Evolutionary conservation across 192 early-diverging fungal species (phyloP).

Genomic region (Podila epigama): DNA sequence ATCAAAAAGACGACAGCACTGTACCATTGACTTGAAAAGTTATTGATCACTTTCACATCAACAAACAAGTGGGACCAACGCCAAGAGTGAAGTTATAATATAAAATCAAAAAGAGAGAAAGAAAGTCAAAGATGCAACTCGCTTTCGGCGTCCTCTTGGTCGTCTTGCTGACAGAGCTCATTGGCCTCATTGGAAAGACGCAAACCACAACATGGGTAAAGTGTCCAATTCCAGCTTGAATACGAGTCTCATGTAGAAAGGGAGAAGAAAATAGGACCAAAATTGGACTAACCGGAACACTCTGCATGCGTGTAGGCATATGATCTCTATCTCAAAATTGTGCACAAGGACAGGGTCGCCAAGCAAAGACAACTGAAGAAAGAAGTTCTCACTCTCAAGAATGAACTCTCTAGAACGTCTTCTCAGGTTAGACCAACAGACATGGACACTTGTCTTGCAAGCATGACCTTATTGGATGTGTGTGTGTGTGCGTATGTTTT

Average conservation of each 20-base stretch:
- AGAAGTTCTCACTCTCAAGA: slow-evolving; percentile 67
- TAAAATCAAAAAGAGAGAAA: too few species aligned
- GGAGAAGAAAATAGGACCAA: neutral
- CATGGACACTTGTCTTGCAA: too few species aligned
- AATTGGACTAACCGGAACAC: neutral
- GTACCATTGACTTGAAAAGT: too few species aligned
- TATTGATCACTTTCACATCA: too few species aligned
- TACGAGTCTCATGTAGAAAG: neutral
- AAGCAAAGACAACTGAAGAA: slow-evolving; percentile 69
- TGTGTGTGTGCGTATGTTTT: too few species aligned
- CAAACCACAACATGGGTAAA: slow-evolving; percentile 58
- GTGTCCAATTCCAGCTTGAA: neutral
- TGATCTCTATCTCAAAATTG: slow-evolving; percentile 56
- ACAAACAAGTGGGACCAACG: too few species aligned
- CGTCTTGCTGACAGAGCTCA: slow-evolving; percentile 67
- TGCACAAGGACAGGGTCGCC: slow-evolving; percentile 61
- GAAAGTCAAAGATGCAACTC: slow-evolving; percentile 62
- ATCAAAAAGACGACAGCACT: too few species aligned
- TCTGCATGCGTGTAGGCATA: slow-evolving; percentile 51
- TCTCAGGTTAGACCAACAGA: slow-evolving; percentile 69
- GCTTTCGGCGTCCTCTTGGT: slow-evolving; percentile 64
- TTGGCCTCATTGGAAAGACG: slow-evolving; percentile 62
- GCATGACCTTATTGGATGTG: too few species aligned
- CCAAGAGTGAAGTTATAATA: too few species aligned
- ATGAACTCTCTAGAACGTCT: slow-evolving; percentile 70